Evolutionary conservation across 352 stramenopile genomes (phyloP).

Genomic region (Thraustochytrium striatum): DNA sequence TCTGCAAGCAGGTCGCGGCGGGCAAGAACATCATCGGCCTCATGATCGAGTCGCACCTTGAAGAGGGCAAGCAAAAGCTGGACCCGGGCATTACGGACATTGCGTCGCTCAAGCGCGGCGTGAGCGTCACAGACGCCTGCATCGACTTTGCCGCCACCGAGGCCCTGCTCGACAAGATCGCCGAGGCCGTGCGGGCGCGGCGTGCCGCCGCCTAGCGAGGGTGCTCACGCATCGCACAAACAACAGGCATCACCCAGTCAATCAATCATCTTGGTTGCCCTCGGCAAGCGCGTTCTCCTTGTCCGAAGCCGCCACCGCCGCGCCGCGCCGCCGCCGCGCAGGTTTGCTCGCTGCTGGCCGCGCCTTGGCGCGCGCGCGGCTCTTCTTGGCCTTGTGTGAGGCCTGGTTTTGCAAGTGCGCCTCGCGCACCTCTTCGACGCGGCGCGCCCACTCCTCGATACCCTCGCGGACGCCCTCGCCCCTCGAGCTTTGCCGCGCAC

Average conservation of each 20-base stretch:
- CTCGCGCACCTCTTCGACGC: slow-evolving; percentile 15
- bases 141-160: slow-evolving; percentile 73
- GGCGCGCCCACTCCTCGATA: slow-evolving; percentile 13
- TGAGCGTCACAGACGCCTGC: slow-evolving; percentile 80
- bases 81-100: slow-evolving; percentile 60
- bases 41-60: slow-evolving; percentile 81
- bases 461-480: neutral
- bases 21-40: slow-evolving; percentile 73
- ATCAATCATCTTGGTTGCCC: too few relatives aligned
- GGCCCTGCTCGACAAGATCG: slow-evolving; percentile 67
- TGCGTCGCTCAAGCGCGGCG: slow-evolving; percentile 70
- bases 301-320: too few relatives aligned
- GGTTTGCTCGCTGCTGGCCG: too few relatives aligned
- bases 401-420: slow-evolving; percentile 18
- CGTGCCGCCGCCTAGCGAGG: slow-evolving; percentile 54
- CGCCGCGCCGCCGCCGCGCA: too few relatives aligned
- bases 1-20: slow-evolving; percentile 64
- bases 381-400: slow-evolving; percentile 21
- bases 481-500: slow-evolving; percentile 8
- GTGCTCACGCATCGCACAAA: too few relatives aligned
- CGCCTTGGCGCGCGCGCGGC: neutral
- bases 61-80: slow-evolving; percentile 71
- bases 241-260: too few relatives aligned
- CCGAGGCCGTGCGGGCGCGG: slow-evolving; percentile 69
- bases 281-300: too few relatives aligned